Evolutionary conservation across 768 basidiomycete species (phyloP), one percentile per base, ranked within the genome.

Genomic region (Xerocomellus chrysenteron): DNA sequence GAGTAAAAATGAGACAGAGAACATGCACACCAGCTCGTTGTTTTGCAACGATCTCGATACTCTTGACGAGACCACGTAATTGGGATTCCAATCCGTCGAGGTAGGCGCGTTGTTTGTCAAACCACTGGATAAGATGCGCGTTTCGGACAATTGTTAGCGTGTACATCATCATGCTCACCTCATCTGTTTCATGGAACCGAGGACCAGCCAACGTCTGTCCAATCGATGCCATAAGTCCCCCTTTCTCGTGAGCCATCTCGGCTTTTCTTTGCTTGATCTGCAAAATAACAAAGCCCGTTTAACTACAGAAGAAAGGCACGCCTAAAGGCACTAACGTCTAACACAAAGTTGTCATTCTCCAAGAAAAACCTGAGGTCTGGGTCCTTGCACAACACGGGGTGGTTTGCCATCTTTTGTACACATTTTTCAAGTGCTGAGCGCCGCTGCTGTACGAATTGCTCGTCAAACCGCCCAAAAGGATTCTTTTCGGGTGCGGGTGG

Each of bases 401-500:
- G 97, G 62, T 90, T 89, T 11, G 91, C 92, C 48, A 88, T 95
- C 74, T 98, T 98, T 68, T 88, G 86, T 45, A 98, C 84, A 66
- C 94, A 97, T 66, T 90, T 87, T 67, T 98, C 90, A 16, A 99
- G 79, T 0, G 86, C 94, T 21, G 82, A 67, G 24, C 96, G 80
- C 2, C 97, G 83, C 60, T 93, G 91, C 57, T 89, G 86, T 37
- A 99, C 86, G 64, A 99, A 98, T 30, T 88, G 83, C 48, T 94
- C 87, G 63, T 94, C 91, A 72, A 99, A 99, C 17, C 97, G 85
- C 7, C 92, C 94, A 63, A 97, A 92, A 0, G 92, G 77, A 58
- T 89, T 92, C 79, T 99, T 99, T 71, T 96, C 97, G 0, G 97
- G 97, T 6, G 90, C 91, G 0, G 96, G 96, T 9, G 97, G 97